phyloP scores from a whole-genome alignment of 305 asterid species.

The Striga hermonthica region DNA sequence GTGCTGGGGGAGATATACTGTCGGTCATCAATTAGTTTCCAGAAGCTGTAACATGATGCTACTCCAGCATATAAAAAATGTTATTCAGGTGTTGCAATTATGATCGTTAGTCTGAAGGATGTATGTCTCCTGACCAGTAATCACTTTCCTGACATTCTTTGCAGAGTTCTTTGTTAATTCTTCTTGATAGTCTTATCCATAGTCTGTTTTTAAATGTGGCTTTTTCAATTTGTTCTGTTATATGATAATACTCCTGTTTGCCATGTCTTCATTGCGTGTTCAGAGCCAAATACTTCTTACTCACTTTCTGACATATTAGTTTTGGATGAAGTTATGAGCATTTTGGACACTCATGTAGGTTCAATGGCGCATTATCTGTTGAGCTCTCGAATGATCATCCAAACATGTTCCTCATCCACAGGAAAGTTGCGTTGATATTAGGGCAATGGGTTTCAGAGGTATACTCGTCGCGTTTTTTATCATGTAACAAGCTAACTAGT shows the following conservation, averaged over 20 bases:
- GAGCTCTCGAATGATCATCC: conserved; percentile 85
- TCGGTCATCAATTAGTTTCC: conserved; percentile 5
- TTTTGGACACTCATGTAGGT: conserved; percentile 53
- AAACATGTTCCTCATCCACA: conserved; percentile 86
- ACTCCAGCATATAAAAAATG: conserved; percentile 21
- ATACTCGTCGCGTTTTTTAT: conserved; percentile 27
- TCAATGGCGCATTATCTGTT: conserved; percentile 80
- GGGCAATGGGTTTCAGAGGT: conserved; percentile 99
- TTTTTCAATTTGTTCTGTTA: conserved; percentile 12
- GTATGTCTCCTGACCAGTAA: not conserved
- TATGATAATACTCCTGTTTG: conserved; percentile 16
- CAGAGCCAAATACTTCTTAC: conserved; percentile 1
- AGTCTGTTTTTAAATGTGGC: conserved; percentile 18
- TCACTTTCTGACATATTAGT: conserved; percentile 14
- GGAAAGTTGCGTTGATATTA: conserved; percentile 91
- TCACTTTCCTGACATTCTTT: conserved; percentile 23
- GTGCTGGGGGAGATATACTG: conserved; percentile 3
- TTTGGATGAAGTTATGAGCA: conserved; percentile 26
- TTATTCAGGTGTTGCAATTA: conserved; percentile 25
- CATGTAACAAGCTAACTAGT: conserved; percentile 11
- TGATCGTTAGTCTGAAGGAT: conserved; percentile 16
- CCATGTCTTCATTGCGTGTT: conserved; percentile 16
- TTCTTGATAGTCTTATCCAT: conserved; percentile 21
- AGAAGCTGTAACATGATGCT: conserved; percentile 17
- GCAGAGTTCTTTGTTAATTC: not conserved